phyloP scores from a whole-genome alignment of 2,329 filamentous ascomycete species.

The Microdochium bolleyi region DNA sequence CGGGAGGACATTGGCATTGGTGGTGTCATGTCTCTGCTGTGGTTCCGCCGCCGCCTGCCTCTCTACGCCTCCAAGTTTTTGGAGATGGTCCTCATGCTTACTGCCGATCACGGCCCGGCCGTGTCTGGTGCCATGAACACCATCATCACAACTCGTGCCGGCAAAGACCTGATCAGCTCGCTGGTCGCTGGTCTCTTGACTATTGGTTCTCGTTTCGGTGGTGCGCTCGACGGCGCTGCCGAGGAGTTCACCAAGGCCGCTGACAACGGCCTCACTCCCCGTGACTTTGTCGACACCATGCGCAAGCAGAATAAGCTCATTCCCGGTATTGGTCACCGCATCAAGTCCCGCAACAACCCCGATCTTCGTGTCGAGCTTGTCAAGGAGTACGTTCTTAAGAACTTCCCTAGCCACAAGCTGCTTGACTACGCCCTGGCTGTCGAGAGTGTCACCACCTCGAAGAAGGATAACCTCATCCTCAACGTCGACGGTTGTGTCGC shows the following conservation, averaged over 20 bases:
- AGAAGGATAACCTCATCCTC: slow-evolving; percentile 99
- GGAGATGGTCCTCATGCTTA: slow-evolving; percentile 99
- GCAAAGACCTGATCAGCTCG: slow-evolving; percentile 95
- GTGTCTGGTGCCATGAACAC: slow-evolving; percentile 99
- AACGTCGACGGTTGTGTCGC: slow-evolving; percentile 98
- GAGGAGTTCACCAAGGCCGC: slow-evolving; percentile 98
- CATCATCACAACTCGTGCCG: slow-evolving; percentile 98
- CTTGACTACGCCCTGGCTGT: slow-evolving; percentile 98
- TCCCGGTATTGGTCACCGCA: slow-evolving; percentile 96
- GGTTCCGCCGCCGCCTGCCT: slow-evolving; percentile 97
- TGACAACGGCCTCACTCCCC: slow-evolving; percentile 94
- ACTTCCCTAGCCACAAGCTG: slow-evolving; percentile 96
- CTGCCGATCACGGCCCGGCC: slow-evolving; percentile 95
- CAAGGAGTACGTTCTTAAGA: slow-evolving; percentile 96
- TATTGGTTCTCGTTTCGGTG: slow-evolving; percentile 96
- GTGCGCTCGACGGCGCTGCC: slow-evolving; percentile 93
- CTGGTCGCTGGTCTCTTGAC: slow-evolving; percentile 95
- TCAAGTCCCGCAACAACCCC: slow-evolving; percentile 99
- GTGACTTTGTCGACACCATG: slow-evolving; percentile 98
- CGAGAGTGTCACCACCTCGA: slow-evolving; percentile 95
- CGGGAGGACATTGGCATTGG: slow-evolving; percentile 97
- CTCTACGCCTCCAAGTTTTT: slow-evolving; percentile 97
- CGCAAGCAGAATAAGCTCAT: slow-evolving; percentile 99
- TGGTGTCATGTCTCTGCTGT: slow-evolving; percentile 98
- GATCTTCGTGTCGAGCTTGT: slow-evolving; percentile 99